Conservation (phyloP, 495 filamentous ascomycete species). For the Amorphotheca resinae region DNA sequence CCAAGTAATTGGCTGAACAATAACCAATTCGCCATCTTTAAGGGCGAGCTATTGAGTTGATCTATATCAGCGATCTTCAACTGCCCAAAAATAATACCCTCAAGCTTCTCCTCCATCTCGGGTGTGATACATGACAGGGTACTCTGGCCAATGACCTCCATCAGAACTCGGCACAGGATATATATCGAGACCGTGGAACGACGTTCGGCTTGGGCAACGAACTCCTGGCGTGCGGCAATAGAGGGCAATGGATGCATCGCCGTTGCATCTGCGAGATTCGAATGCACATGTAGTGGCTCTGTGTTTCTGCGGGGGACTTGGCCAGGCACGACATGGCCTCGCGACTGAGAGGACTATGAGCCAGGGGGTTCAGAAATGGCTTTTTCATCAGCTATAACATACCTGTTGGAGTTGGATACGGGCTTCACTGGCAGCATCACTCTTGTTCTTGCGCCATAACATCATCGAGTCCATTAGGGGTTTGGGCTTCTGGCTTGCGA, state of each 20-base stretch:
- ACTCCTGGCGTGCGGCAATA: conserved; percentile 50
- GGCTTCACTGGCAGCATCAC: conserved; percentile 63
- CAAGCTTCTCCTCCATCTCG: conserved; percentile 65
- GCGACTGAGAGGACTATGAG: conserved; percentile 11
- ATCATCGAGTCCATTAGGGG: conserved; percentile 95
- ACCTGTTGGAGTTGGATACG: conserved; percentile 50
- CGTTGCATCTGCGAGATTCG: conserved; percentile 9
- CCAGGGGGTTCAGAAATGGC: not conserved
- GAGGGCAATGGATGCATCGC: conserved; percentile 19
- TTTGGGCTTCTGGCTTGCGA: conserved; percentile 86
- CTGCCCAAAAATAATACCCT: conserved; percentile 89
- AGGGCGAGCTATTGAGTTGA: conserved; percentile 59
- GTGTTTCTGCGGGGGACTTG: conserved; percentile 39
- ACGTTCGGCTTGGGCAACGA: conserved; percentile 64
- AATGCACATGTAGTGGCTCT: conserved; percentile 33
- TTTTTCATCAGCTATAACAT: conserved; percentile 1
- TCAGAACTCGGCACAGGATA: conserved; percentile 82
- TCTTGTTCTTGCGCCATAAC: conserved; percentile 91
- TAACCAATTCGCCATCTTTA: conserved; percentile 87
- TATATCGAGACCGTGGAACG: conserved; percentile 89
- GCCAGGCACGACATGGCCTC: conserved; percentile 29
- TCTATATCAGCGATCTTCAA: conserved; percentile 79
- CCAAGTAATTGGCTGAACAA: conserved; percentile 85
- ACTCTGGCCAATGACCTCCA: conserved; percentile 87
- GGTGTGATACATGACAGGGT: conserved; percentile 66